Percentiles rank a stretch among this genome's conserved stretches.
phyloP scores from a whole-genome alignment of 805 yeast genomes.

The Wickerhamiella qilinensis region DNA sequence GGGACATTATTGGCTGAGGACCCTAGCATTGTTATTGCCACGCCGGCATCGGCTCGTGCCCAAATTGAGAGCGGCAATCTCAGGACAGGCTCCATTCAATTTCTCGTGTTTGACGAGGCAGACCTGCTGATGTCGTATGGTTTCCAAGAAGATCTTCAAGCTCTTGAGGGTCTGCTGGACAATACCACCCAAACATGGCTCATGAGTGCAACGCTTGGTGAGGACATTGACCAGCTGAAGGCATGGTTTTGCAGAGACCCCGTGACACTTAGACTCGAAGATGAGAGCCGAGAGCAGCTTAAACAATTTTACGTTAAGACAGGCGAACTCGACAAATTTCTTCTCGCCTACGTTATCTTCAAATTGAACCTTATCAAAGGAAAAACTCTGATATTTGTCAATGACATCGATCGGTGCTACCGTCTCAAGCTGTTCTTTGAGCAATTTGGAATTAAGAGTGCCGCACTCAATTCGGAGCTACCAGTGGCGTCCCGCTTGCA shows the following conservation, averaged over 20 bases:
- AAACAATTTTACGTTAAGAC: conserved; percentile 78
- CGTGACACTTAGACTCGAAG: conserved; percentile 65
- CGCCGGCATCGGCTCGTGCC: conserved; percentile 64
- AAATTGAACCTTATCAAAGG: conserved; percentile 80
- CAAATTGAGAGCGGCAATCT: conserved; percentile 30
- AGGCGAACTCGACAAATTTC: conserved; percentile 78
- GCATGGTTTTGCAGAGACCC: conserved; percentile 64
- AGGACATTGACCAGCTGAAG: conserved; percentile 67
- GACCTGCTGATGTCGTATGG: conserved; percentile 85
- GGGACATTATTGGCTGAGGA: conserved; percentile 50
- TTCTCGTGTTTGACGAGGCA: conserved; percentile 84
- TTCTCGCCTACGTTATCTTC: conserved; percentile 80
- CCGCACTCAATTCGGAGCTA: conserved; percentile 80
- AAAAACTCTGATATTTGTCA: conserved; percentile 78
- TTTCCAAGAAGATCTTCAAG: conserved; percentile 65
- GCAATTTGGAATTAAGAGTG: conserved; percentile 82
- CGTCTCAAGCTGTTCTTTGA: conserved; percentile 78
- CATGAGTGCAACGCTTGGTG: conserved; percentile 92
- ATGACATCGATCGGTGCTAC: conserved; percentile 89
- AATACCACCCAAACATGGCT: conserved; percentile 63
- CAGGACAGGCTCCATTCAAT: conserved; percentile 40
- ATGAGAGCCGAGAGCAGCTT: conserved; percentile 42
- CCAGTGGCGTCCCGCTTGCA: conserved; percentile 89
- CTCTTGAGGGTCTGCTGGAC: conserved; percentile 47
- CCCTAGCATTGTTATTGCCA: conserved; percentile 72